Conservation (phyloP, 257 asterid genomes). For the Craterostigma plantagineum region DNA sequence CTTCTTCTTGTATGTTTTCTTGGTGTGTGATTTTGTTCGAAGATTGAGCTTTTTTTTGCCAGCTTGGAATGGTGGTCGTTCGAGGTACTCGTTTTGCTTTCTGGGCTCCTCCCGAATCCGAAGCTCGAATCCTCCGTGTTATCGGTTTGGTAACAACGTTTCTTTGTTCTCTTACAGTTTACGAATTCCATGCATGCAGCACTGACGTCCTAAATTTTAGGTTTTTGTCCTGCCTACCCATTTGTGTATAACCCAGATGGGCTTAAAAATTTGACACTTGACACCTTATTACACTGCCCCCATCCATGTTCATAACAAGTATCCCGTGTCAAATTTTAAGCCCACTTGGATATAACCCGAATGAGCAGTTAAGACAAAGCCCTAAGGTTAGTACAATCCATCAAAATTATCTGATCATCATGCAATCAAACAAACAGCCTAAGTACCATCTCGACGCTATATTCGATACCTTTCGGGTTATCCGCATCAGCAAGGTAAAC, state of each 20-base stretch:
- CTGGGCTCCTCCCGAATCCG: slow-evolving; percentile 74
- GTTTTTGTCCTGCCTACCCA: too few relatives aligned
- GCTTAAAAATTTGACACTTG: too few relatives aligned
- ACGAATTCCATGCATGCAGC: too few relatives aligned
- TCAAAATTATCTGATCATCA: not conserved
- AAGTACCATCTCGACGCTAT: slow-evolving; percentile 36
- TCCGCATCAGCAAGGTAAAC: slow-evolving; percentile 61
- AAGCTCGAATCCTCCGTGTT: slow-evolving; percentile 83
- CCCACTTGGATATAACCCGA: too few relatives aligned
- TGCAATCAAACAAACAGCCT: slow-evolving; percentile 23
- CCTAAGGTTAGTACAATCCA: not conserved
- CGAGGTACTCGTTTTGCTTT: slow-evolving; percentile 61
- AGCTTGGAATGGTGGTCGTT: slow-evolving; percentile 87
- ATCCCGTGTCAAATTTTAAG: too few relatives aligned
- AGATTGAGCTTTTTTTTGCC: slow-evolving; percentile 5
- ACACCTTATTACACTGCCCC: too few relatives aligned
- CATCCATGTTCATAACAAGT: too few relatives aligned
- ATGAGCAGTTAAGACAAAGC: too few relatives aligned
- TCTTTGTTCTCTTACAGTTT: too few relatives aligned
- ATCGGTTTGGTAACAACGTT: slow-evolving; percentile 66
- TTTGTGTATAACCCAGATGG: too few relatives aligned
- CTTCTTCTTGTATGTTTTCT: not conserved
- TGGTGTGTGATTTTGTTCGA: not conserved
- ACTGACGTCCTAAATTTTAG: too few relatives aligned
- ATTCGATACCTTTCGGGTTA: slow-evolving; percentile 56